phyloP scores from a whole-genome alignment of 2,329 filamentous ascomycete species.

The Tolypocladium inflatum region DNA sequence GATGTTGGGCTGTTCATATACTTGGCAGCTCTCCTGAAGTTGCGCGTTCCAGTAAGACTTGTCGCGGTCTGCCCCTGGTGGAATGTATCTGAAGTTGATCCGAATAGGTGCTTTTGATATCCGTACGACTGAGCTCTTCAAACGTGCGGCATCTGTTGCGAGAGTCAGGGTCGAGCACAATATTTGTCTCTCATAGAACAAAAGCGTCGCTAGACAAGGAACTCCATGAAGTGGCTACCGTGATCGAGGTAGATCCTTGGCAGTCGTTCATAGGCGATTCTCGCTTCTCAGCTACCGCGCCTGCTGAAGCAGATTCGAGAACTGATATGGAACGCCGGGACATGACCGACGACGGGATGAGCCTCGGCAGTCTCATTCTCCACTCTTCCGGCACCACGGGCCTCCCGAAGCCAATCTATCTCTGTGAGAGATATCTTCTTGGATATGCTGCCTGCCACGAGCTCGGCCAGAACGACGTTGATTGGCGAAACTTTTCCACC shows the following conservation, averaged over 20 bases:
- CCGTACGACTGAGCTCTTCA: slow-evolving; percentile 10
- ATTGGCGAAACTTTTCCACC: slow-evolving; percentile 17
- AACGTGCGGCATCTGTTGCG: slow-evolving; percentile 8
- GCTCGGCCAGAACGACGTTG: slow-evolving; percentile 7
- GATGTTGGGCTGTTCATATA: slow-evolving; percentile 14
- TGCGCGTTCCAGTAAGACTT: slow-evolving; percentile 8
- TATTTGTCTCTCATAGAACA: slow-evolving; percentile 8
- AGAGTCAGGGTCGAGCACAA: slow-evolving; percentile 5
- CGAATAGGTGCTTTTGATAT: slow-evolving; percentile 11
- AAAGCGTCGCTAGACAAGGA: background rate
- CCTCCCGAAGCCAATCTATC: slow-evolving; percentile 21
- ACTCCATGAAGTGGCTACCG: too few relatives aligned
- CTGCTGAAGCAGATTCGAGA: too few relatives aligned
- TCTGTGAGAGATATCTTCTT: slow-evolving; percentile 17
- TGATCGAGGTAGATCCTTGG: too few relatives aligned
- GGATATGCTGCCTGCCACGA: slow-evolving; percentile 17
- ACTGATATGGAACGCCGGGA: too few relatives aligned
- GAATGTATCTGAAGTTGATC: background rate
- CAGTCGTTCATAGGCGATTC: background rate
- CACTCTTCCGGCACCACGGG: slow-evolving; percentile 25
- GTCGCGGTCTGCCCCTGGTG: too few relatives aligned
- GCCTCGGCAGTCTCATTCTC: slow-evolving; percentile 15
- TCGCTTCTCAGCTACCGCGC: too few relatives aligned
- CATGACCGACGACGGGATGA: background rate
- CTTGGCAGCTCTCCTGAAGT: slow-evolving; percentile 8